Evolutionary conservation across 129 eudicot genomes (phyloP).

Genomic region (Helianthus tuberosus): DNA sequence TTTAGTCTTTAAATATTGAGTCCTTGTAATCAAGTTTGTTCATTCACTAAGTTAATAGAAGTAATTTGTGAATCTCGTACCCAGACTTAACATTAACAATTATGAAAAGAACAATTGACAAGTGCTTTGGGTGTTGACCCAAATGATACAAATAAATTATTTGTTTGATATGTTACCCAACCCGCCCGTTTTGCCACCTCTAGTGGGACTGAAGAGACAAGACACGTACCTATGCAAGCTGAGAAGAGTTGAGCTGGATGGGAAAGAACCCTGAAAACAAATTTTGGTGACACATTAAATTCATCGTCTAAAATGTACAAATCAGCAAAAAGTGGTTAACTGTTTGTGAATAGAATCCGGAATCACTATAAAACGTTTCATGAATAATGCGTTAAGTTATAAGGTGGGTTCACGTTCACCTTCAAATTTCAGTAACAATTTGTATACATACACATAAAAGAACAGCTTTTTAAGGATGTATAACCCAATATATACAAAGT

Average conservation of each 20-base stretch:
- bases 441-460: not conserved
- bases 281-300: constrained; percentile 5
- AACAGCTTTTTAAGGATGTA: constrained; percentile 3
- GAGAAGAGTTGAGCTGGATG: constrained; percentile 36
- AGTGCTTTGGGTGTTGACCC: not conserved
- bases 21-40: too few species aligned
- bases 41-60: too few species aligned
- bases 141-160: not conserved
- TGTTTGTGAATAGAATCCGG: not conserved
- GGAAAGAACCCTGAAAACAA: constrained; percentile 42
- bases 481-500: not conserved
- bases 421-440: not conserved
- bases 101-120: not conserved
- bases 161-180: not conserved
- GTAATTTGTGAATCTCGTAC: too few species aligned
- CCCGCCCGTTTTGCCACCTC: not conserved
- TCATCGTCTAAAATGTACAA: not conserved
- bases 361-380: not conserved
- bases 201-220: constrained; percentile 1
- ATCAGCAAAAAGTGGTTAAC: constrained; percentile 3
- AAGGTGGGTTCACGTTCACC: not conserved
- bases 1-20: too few species aligned
- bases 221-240: constrained; percentile 51
- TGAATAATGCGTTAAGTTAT: not conserved
- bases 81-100: too few species aligned